Percentiles rank a stretch among this genome's conserved stretches.
These are phyloP conservation scores for Datura wrightii DNA, from an alignment of 257 asterid species.

Conservation along the genomic window DNA sequence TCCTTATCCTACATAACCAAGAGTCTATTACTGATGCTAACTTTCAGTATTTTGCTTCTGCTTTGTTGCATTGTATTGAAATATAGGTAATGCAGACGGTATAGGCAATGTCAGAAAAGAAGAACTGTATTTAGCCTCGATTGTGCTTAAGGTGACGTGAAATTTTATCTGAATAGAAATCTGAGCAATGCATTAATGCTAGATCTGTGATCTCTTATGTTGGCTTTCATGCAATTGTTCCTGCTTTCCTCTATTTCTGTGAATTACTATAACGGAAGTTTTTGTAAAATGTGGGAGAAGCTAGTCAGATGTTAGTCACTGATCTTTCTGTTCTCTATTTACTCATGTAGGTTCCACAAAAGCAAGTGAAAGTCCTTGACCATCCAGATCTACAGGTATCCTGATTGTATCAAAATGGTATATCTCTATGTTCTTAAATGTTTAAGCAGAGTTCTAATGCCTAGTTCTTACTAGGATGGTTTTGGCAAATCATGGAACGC, in stretches of 20 bases:
- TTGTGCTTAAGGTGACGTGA: conserved; percentile 67
- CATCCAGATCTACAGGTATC: conserved; percentile 88
- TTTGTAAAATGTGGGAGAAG: neutral
- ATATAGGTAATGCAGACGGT: conserved; percentile 81
- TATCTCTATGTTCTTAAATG: conserved; percentile 29
- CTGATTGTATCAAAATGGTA: conserved; percentile 24
- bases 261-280: neutral
- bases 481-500: conserved; percentile 74
- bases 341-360: conserved; percentile 64
- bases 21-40: conserved; percentile 13
- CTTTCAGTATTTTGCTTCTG: conserved; percentile 13
- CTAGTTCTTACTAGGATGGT: conserved; percentile 70
- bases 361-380: conserved; percentile 76
- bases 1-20: neutral
- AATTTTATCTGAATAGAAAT: conserved; percentile 29
- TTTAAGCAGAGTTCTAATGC: conserved; percentile 3
- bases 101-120: conserved; percentile 75
- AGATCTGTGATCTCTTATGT: conserved; percentile 1
- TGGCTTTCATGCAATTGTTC: neutral
- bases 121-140: conserved; percentile 80
- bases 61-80: conserved; percentile 21
- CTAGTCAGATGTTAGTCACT: conserved; percentile 8
- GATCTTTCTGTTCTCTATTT: conserved; percentile 25
- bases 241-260: neutral
- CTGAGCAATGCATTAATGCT: neutral